phyloP scores from a whole-genome alignment of 805 yeast genomes.

The Suhomyces vadensis region DNA sequence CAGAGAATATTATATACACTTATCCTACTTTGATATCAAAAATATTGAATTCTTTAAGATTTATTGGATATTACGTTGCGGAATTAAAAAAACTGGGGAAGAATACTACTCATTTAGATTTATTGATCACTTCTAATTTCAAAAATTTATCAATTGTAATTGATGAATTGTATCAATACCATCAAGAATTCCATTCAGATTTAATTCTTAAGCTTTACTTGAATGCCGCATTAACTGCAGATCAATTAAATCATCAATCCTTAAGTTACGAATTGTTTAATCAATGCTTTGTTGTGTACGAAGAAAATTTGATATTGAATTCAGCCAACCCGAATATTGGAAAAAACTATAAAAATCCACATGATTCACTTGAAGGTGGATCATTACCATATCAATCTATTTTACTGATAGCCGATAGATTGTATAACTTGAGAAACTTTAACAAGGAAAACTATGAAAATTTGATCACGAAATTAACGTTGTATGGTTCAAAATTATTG shows the following conservation, averaged over 20 bases:
- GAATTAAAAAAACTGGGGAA: constrained; percentile 31
- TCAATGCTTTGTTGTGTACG: constrained; percentile 84
- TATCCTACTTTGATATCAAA: constrained; percentile 74
- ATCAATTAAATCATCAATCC: constrained; percentile 68
- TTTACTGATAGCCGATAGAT: constrained; percentile 46
- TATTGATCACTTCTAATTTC: constrained; percentile 54
- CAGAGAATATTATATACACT: constrained; percentile 58
- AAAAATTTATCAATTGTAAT: constrained; percentile 70
- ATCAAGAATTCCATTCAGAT: constrained; percentile 33
- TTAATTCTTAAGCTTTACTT: constrained; percentile 54
- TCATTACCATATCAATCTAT: constrained; percentile 51
- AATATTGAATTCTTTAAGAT: constrained; percentile 60
- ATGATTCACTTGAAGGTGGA: constrained; percentile 47
- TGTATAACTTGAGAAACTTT: constrained; percentile 45
- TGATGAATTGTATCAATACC: constrained; percentile 58
- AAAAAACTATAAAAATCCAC: constrained; percentile 25
- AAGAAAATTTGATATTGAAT: constrained; percentile 47
- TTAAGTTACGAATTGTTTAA: constrained; percentile 86
- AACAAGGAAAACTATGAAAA: constrained; percentile 73
- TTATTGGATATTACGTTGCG: constrained; percentile 32
- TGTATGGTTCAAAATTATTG: constrained; percentile 83
- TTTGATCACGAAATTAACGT: constrained; percentile 78
- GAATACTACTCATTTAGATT: constrained; percentile 22
- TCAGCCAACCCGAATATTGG: constrained; percentile 14
- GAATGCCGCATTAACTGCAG: constrained; percentile 73